Conservation (phyloP, 306 rosid species). For the Echinosophora koreensis region DNA sequence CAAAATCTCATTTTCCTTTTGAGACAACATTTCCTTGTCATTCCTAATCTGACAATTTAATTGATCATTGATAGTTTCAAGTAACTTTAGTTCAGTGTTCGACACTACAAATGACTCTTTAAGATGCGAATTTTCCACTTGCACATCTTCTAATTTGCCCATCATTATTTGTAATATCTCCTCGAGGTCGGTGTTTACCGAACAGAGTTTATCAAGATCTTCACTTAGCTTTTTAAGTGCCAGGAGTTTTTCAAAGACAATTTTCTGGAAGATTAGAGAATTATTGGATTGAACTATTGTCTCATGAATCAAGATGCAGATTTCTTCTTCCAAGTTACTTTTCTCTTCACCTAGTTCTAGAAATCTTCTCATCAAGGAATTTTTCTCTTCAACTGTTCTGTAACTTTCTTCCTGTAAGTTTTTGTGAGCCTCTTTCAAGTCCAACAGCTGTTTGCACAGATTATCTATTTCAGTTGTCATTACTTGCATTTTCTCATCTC, state of each 20-base stretch:
- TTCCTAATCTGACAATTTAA: constrained; percentile 62
- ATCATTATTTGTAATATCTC: constrained; percentile 62
- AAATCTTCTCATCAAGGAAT: constrained; percentile 58
- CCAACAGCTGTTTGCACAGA: constrained; percentile 74
- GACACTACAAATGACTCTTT: constrained; percentile 67
- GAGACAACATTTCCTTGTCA: constrained; percentile 58
- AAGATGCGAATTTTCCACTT: constrained; percentile 64
- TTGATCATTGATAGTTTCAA: constrained; percentile 60
- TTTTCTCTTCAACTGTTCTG: constrained; percentile 62
- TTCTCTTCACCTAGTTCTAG: constrained; percentile 61
- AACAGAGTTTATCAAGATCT: constrained; percentile 56
- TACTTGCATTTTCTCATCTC: constrained; percentile 61
- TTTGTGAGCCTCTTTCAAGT: constrained; percentile 50
- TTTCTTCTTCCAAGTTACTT: constrained; percentile 65
- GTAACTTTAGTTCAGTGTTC: constrained; percentile 56
- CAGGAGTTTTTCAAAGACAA: constrained; percentile 59
- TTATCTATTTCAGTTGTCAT: constrained; percentile 57
- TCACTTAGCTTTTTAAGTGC: constrained; percentile 62
- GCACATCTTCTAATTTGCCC: constrained; percentile 56
- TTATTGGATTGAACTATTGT: constrained; percentile 67
- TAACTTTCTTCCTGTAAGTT: constrained; percentile 58
- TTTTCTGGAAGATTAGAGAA: constrained; percentile 66
- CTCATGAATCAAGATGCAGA: constrained; percentile 63
- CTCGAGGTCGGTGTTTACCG: constrained; percentile 62
- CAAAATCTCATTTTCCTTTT: constrained; percentile 64